These are phyloP conservation scores for Dothideomycetidae sp. DNA, from an alignment of 2,329 filamentous ascomycete genomes.

Conservation along the genomic window DNA sequence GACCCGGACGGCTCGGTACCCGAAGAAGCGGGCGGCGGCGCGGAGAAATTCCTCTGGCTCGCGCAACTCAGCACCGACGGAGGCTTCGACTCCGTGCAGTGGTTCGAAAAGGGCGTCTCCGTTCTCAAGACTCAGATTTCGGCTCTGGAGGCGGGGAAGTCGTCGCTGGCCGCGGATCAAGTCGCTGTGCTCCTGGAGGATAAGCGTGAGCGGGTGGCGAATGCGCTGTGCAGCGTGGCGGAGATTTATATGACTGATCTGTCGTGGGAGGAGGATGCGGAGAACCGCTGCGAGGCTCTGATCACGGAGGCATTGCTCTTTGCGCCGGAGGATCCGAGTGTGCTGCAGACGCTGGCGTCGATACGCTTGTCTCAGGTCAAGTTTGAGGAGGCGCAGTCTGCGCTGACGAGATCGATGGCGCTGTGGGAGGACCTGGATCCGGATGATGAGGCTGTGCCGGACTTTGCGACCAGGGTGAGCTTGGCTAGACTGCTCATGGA, in stretches of 20 bases:
- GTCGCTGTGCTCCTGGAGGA: constrained; percentile 38
- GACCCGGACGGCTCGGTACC: constrained; percentile 61
- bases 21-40: constrained; percentile 61
- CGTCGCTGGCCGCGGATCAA: constrained; percentile 20
- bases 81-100: constrained; percentile 43
- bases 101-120: constrained; percentile 54
- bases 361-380: constrained; percentile 80
- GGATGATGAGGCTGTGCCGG: constrained; percentile 58
- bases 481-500: constrained; percentile 80
- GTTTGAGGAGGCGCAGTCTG: constrained; percentile 63
- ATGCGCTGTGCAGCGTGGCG: constrained; percentile 82
- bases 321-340: constrained; percentile 67
- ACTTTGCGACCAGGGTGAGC: constrained; percentile 74
- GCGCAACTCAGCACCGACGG: constrained; percentile 67
- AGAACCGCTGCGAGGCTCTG: constrained; percentile 71
- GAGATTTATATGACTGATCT: constrained; percentile 99
- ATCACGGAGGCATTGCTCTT: constrained; percentile 83
- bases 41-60: constrained; percentile 89
- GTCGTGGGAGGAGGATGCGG: constrained; percentile 80
- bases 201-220: constrained; percentile 69
- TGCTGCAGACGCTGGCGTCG: constrained; percentile 89
- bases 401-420: constrained; percentile 63
- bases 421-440: constrained; percentile 70
- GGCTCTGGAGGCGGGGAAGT: constrained; percentile 35
- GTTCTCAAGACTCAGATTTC: constrained; percentile 60